These are phyloP conservation scores for Auriscalpium vulgare DNA, from an alignment of 768 basidiomycete species.

Conservation along the genomic window DNA sequence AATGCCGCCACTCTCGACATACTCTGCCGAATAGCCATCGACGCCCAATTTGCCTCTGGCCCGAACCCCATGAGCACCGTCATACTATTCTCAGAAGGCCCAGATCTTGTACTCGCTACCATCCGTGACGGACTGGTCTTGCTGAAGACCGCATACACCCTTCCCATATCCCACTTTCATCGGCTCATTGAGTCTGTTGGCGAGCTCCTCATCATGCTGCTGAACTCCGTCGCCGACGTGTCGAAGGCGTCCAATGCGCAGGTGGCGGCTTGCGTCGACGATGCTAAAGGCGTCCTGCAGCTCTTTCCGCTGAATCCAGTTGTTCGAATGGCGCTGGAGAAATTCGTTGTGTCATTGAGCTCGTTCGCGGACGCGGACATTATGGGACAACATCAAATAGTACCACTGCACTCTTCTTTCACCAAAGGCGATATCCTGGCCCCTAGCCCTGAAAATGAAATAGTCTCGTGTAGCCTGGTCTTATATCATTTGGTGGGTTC, in stretches of 20 bases:
- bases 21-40: slow-evolving; percentile 58
- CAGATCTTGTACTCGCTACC: slow-evolving; percentile 41
- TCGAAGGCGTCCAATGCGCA: slow-evolving; percentile 4
- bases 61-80: slow-evolving; percentile 41
- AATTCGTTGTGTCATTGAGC: slow-evolving; percentile 13
- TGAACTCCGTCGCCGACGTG: slow-evolving; percentile 6
- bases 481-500: slow-evolving; percentile 13
- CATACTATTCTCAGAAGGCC: slow-evolving; percentile 41
- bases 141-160: slow-evolving; percentile 7
- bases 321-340: slow-evolving; percentile 10
- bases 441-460: slow-evolving; percentile 10
- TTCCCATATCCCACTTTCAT: slow-evolving; percentile 8
- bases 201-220: slow-evolving; percentile 7
- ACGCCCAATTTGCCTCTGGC: slow-evolving; percentile 54
- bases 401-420: slow-evolving; percentile 3
- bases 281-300: slow-evolving; percentile 11
- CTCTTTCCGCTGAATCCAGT: slow-evolving; percentile 7
- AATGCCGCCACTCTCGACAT: slow-evolving; percentile 59
- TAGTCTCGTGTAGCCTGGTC: slow-evolving; percentile 11
- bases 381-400: neutral
- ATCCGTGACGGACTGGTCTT: slow-evolving; percentile 24
- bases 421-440: slow-evolving; percentile 15
- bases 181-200: slow-evolving; percentile 8
- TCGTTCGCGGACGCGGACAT: slow-evolving; percentile 10
- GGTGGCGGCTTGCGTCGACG: slow-evolving; percentile 12